These are phyloP conservation scores for Tulasnella sp. DNA, from an alignment of 768 basidiomycete species.

Conservation along the genomic window DNA sequence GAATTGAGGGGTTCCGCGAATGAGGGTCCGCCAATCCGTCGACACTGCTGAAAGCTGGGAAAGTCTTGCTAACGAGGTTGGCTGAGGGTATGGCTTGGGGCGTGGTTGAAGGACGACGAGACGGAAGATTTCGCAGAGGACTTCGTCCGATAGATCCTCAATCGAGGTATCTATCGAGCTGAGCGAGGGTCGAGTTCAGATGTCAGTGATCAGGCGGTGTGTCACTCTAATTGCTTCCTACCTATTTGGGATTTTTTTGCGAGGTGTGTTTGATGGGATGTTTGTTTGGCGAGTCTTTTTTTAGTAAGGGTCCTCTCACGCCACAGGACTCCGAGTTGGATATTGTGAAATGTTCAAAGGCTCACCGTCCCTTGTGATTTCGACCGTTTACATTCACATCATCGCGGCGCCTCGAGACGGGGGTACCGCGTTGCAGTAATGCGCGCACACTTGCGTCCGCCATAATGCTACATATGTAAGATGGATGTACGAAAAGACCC, in stretches of 20 bases:
- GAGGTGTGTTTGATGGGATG: neutral
- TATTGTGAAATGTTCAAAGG: neutral
- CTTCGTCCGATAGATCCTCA: neutral
- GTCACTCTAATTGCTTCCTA: neutral
- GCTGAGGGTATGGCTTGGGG: neutral
- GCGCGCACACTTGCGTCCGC: neutral
- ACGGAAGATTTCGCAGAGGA: neutral
- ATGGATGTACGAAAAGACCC: neutral
- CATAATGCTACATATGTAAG: neutral
- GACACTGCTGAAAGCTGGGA: neutral
- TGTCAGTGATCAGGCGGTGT: neutral
- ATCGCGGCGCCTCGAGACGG: too few relatives aligned
- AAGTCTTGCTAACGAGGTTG: neutral
- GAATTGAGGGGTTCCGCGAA: neutral
- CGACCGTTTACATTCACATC: too few relatives aligned
- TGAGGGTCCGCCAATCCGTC: neutral
- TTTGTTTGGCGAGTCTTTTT: neutral
- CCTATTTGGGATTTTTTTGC: neutral
- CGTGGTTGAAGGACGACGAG: neutral
- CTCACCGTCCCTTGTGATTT: too few relatives aligned
- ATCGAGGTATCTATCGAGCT: neutral
- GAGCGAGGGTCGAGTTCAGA: neutral
- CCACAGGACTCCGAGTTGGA: neutral
- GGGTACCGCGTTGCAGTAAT: neutral
- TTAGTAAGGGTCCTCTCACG: neutral